Percentiles rank a stretch among this genome's conserved stretches.
These are phyloP conservation scores for Scedosporium minutisporum DNA, from an alignment of 2,329 filamentous ascomycete genomes.

Conservation along the genomic window DNA sequence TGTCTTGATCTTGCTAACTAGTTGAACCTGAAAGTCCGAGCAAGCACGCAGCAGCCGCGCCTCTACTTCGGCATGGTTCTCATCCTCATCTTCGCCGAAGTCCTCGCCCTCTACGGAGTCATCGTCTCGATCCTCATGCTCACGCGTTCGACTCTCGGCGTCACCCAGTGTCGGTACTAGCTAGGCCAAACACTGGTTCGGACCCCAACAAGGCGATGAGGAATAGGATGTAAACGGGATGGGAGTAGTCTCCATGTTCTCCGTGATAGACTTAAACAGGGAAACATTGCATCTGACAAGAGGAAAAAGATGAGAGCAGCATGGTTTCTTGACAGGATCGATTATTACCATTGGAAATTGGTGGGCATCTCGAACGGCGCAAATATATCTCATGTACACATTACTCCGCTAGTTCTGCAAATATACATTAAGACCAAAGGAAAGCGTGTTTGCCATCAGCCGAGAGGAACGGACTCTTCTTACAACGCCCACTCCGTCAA, in stretches of 20 bases:
- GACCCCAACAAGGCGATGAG: too few relatives aligned
- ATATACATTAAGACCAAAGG: background rate
- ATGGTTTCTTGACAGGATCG: background rate
- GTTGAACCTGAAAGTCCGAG: conserved; percentile 24
- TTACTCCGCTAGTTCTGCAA: background rate
- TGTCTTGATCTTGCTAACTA: background rate
- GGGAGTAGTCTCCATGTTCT: background rate
- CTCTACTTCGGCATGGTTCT: conserved; percentile 37
- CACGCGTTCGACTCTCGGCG: conserved; percentile 28
- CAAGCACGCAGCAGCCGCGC: conserved; percentile 35
- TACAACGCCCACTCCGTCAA: conserved; percentile 70
- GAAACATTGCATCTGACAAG: too few relatives aligned
- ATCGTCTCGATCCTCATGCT: conserved; percentile 40
- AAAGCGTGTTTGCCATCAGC: background rate
- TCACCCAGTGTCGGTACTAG: conserved; percentile 28
- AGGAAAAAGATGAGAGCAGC: too few relatives aligned
- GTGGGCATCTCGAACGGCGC: background rate
- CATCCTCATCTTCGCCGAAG: conserved; percentile 37
- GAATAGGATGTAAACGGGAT: background rate
- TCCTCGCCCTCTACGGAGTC: conserved; percentile 34
- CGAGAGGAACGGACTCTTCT: conserved; percentile 8
- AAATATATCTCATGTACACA: conserved; percentile 2
- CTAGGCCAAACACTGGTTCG: background rate
- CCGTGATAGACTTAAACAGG: too few relatives aligned
- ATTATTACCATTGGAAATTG: background rate